Base-by-base conservation (phyloP, 345 rosid genomes). In the Excoecaria agallocha region DNA sequence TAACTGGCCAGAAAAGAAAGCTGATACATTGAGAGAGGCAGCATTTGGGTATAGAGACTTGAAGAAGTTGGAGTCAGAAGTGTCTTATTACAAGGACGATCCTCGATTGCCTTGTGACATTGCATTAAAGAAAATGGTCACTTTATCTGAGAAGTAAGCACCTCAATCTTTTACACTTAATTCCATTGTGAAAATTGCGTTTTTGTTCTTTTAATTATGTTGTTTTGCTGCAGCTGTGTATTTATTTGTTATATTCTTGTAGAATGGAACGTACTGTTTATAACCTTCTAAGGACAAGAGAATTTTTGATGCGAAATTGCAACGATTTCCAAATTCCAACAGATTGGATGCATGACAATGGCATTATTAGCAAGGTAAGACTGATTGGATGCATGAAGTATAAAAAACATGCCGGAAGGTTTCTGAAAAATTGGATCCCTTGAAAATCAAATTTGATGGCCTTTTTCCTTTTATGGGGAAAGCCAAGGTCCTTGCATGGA, bases 1-100 rank as follows among this genome's bases (percentile, higher is more conserved):
- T 66, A 87, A 86, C 64, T 90, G 93, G 96, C 96, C 93, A 0
- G 93, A 90, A 76, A 89, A 87, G 87, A 90, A 87, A 67, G 96
- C 96, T 24, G 96, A 90, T 78, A 87, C 86, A 37, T 73, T 90
- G 74, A 60, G 96, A 41, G 93, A 90, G 79, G 93, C 91, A 62
- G 91, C 93, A 20, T 90, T 90, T 73, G 91, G 90, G 45, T 89
- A 89, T 60, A 79, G 80, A 74, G 96, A 90, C 76, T 84, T 89
- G 52, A 90, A 86, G 81, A 90, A 85, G 80, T 78, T 89, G 76
- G 96, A 90, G 76, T 81, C 86, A 3, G 96, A 90, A 72, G 82
- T 89, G 9, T 81, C 81, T 55, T 74, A 82, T 76, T 86, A 82
- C 81, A 84, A 85, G 74, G 91, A 89, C 72, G 93, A 90, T 80